Evolutionary conservation across 1,284 basidiomycete species (phyloP).

Genomic region (Ustilago nuda): DNA sequence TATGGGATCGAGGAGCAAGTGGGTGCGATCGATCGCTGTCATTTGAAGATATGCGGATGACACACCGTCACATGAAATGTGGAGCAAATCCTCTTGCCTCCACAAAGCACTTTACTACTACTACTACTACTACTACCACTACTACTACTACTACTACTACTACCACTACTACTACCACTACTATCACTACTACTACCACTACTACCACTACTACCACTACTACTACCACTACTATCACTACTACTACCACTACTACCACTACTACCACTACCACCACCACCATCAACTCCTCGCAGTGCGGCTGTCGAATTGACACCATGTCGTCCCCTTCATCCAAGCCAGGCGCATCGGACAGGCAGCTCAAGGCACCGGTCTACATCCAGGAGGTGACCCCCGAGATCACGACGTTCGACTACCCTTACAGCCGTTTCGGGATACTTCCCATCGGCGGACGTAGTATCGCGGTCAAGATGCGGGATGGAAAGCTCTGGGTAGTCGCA

Average conservation of each 20-base stretch:
- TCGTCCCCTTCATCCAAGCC: conserved; percentile 14
- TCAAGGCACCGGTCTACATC: conserved; percentile 46
- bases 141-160: too few species aligned
- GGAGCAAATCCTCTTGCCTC: conserved; percentile 11
- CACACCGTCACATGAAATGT: conserved; percentile 6
- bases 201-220: too few species aligned
- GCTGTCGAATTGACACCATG: conserved; percentile 38
- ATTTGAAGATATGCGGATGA: conserved; percentile 1
- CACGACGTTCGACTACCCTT: conserved; percentile 68
- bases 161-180: too few species aligned
- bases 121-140: too few species aligned
- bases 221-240: too few species aligned
- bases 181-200: too few species aligned
- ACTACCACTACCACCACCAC: background rate
- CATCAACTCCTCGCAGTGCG: conserved; percentile 12
- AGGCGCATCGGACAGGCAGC: conserved; percentile 26
- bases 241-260: too few species aligned
- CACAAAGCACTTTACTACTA: background rate
- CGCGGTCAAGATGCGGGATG: conserved; percentile 78
- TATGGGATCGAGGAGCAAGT: background rate
- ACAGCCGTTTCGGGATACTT: conserved; percentile 65
- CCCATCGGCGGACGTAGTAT: conserved; percentile 71
- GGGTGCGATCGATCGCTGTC: too few species aligned
- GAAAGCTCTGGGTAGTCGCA: conserved; percentile 81
- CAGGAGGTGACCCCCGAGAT: conserved; percentile 51